Conservation (phyloP, 805 yeast species). For the Debaryomyces castellii region DNA sequence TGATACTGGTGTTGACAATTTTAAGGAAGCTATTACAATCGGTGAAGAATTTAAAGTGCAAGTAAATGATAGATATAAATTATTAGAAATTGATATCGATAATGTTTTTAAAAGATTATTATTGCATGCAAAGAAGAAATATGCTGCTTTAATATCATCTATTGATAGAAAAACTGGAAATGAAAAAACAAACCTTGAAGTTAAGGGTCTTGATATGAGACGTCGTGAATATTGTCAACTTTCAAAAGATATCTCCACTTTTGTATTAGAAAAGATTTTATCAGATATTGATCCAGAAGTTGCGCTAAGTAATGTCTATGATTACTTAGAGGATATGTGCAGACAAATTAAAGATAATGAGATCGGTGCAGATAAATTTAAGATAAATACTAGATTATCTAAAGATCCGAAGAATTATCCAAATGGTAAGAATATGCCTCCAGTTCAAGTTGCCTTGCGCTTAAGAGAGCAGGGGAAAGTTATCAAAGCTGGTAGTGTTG, state of each 20-base stretch:
- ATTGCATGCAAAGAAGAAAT: constrained; percentile 93
- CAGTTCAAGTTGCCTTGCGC: constrained; percentile 87
- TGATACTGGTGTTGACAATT: constrained; percentile 75
- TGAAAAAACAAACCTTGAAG: constrained; percentile 61
- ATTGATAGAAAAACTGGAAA: constrained; percentile 54
- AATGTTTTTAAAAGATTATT: constrained; percentile 83
- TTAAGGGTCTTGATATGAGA: constrained; percentile 94
- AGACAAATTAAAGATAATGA: constrained; percentile 57
- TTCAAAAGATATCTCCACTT: constrained; percentile 83
- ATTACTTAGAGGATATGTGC: constrained; percentile 62
- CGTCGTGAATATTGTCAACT: constrained; percentile 95
- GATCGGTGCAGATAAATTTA: constrained; percentile 63
- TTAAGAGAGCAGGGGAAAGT: constrained; percentile 81
- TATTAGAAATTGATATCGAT: constrained; percentile 93
- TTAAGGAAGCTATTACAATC: constrained; percentile 71
- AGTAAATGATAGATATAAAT: constrained; percentile 85
- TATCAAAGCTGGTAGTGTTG: constrained; percentile 84
- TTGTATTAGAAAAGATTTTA: constrained; percentile 68
- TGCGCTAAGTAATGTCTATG: constrained; percentile 70
- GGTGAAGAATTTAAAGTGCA: constrained; percentile 82
- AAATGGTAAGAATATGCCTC: constrained; percentile 77
- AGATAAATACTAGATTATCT: constrained; percentile 83
- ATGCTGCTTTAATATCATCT: constrained; percentile 81
- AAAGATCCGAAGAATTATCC: constrained; percentile 88
- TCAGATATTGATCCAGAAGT: constrained; percentile 75